phyloP scores from a whole-genome alignment of 257 asterid species.

The Nicotiana sylvestris region DNA sequence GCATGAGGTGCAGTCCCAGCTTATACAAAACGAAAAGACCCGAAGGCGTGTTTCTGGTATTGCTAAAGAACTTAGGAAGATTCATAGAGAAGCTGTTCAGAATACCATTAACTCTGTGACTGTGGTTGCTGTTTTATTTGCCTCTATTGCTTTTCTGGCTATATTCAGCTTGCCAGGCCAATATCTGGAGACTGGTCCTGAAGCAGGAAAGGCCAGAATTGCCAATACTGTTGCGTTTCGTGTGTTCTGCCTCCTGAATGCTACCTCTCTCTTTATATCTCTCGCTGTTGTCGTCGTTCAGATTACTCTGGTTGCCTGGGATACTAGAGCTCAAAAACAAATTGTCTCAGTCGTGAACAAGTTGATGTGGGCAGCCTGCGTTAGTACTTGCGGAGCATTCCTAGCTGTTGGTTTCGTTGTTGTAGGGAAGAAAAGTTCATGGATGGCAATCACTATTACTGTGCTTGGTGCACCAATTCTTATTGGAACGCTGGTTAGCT shows the following conservation, averaged over 20 bases:
- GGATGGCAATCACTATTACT: slow-evolving; percentile 85
- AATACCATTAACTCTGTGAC: slow-evolving; percentile 89
- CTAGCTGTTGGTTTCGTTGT: slow-evolving; percentile 76
- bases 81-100: slow-evolving; percentile 90
- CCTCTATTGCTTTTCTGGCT: slow-evolving; percentile 91
- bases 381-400: slow-evolving; percentile 91
- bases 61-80: slow-evolving; percentile 91
- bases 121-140: slow-evolving; percentile 85
- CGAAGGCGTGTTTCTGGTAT: slow-evolving; percentile 88
- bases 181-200: slow-evolving; percentile 41
- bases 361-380: slow-evolving; percentile 96
- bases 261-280: slow-evolving; percentile 86
- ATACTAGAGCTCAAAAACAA: slow-evolving; percentile 75
- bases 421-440: slow-evolving; percentile 61
- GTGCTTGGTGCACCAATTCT: slow-evolving; percentile 79
- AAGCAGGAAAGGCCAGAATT: slow-evolving; percentile 55
- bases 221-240: slow-evolving; percentile 55
- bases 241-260: slow-evolving; percentile 71
- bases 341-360: slow-evolving; percentile 87
- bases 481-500: slow-evolving; percentile 64
- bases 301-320: slow-evolving; percentile 92
- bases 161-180: slow-evolving; percentile 88
- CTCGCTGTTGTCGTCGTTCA: slow-evolving; percentile 89
- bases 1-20: slow-evolving; percentile 93
- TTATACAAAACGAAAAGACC: slow-evolving; percentile 82